phyloP scores from a whole-genome alignment of 805 yeast species.

The Ogataea thermomethanolica region DNA sequence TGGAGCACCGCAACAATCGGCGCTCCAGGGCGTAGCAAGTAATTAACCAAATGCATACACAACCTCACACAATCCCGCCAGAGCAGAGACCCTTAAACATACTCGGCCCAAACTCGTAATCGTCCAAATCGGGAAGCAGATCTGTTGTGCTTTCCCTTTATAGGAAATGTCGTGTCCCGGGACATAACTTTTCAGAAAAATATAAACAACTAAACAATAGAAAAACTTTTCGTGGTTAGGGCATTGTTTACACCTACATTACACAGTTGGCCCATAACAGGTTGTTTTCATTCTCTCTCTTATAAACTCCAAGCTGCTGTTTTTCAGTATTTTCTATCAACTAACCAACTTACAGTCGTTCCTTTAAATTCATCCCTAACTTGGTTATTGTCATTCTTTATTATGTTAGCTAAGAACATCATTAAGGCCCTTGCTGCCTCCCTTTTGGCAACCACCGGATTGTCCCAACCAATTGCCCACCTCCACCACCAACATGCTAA shows the following conservation, averaged over 20 bases:
- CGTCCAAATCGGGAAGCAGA: constrained; percentile 3
- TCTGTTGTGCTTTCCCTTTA: constrained; percentile 1
- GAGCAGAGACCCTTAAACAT: background rate
- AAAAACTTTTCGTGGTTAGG: constrained; percentile 1
- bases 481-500: constrained; percentile 60
- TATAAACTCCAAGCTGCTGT: constrained; percentile 5
- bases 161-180: constrained; percentile 8
- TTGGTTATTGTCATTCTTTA: constrained; percentile 11
- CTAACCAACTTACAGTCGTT: constrained; percentile 20
- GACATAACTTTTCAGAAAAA: constrained; percentile 1
- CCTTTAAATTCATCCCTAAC: constrained; percentile 12
- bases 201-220: constrained; percentile 7
- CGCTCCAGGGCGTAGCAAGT: constrained; percentile 3
- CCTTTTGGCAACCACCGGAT: constrained; percentile 44
- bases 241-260: constrained; percentile 6
- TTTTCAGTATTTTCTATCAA: constrained; percentile 2
- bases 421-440: constrained; percentile 45
- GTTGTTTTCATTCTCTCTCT: constrained; percentile 9
- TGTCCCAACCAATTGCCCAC: constrained; percentile 60
- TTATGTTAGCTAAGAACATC: constrained; percentile 33
- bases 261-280: background rate
- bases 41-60: background rate
- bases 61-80: background rate
- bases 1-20: background rate
- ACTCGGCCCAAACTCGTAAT: background rate